A percentile compares a stretch with the other conserved stretches of the same genome.
Conservation (phyloP, 23 red algal genomes). For the Cyanidiococcus yangmingshanensis region DNA sequence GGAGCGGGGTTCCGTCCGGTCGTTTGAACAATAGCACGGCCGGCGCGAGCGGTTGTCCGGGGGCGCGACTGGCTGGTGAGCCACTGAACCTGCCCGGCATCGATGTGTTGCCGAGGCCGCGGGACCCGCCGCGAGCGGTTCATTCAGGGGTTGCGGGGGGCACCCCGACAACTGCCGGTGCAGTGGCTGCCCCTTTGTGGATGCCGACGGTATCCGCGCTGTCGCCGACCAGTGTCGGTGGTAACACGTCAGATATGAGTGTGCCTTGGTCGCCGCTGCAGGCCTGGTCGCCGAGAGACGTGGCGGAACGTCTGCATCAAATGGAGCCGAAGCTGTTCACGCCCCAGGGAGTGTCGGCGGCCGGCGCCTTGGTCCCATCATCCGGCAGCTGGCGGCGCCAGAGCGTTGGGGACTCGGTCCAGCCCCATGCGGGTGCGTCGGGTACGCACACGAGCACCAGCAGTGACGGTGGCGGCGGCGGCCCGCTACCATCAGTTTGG, state of each 20-base stretch:
- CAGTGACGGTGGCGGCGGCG: neutral
- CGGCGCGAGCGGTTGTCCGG: neutral
- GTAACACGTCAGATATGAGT: neutral
- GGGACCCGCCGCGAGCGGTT: neutral
- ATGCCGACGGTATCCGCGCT: neutral
- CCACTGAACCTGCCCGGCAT: neutral
- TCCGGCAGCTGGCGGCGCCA: neutral
- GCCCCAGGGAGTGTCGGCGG: neutral
- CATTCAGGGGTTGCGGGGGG: neutral
- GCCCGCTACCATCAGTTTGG: neutral
- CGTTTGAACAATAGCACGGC: neutral
- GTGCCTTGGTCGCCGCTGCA: neutral
- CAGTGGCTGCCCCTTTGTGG: neutral
- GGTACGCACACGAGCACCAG: neutral
- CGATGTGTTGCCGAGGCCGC: neutral
- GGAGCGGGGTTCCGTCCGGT: slow-evolving; percentile 1
- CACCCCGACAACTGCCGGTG: neutral
- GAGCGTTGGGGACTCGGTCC: neutral
- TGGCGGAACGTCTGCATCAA: neutral
- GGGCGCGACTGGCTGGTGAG: neutral
- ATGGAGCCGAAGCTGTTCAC: slow-evolving; percentile 5
- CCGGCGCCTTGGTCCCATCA: neutral
- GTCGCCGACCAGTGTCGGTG: neutral
- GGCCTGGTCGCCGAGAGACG: neutral
- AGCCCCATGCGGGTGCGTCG: neutral